phyloP scores from a whole-genome alignment of 495 filamentous ascomycete species.

The Penicillium parvum region DNA sequence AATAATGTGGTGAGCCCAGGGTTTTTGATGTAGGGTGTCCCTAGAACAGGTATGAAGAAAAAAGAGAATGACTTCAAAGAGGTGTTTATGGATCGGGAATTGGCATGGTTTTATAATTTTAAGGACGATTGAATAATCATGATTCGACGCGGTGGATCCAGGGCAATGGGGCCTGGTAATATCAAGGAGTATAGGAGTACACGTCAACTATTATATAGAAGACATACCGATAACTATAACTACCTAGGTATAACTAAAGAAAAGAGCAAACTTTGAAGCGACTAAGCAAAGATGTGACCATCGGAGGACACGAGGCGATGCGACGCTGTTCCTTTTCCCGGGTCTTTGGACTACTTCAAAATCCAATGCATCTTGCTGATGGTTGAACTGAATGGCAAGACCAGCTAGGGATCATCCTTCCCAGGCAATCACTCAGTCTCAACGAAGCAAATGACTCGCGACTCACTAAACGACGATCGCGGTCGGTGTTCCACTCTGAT shows the following conservation, averaged over 20 bases:
- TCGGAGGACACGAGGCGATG: conserved; percentile 32
- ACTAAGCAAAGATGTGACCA: conserved; percentile 30
- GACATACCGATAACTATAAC: not conserved
- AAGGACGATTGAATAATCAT: no score
- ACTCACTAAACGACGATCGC: conserved; percentile 6
- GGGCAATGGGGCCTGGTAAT: conserved; percentile 5
- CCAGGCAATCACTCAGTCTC: not conserved
- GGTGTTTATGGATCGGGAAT: conserved; percentile 5
- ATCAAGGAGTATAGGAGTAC: no score
- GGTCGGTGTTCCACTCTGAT: conserved; percentile 17
- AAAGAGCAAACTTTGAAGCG: not conserved
- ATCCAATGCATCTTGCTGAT: no score
- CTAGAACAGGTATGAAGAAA: not conserved
- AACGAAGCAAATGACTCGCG: not conserved
- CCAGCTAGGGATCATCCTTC: not conserved
- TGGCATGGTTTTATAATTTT: no score
- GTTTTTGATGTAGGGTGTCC: not conserved
- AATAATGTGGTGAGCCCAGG: no score
- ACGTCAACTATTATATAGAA: no score
- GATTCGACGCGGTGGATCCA: no score
- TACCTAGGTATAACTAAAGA: not conserved
- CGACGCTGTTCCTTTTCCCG: conserved; percentile 28
- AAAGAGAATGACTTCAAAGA: not conserved
- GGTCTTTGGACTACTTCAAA: conserved; percentile 11
- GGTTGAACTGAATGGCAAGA: not conserved